Conservation (phyloP, 805 yeast genomes). For the Cyberlindnera euphorbiae region DNA sequence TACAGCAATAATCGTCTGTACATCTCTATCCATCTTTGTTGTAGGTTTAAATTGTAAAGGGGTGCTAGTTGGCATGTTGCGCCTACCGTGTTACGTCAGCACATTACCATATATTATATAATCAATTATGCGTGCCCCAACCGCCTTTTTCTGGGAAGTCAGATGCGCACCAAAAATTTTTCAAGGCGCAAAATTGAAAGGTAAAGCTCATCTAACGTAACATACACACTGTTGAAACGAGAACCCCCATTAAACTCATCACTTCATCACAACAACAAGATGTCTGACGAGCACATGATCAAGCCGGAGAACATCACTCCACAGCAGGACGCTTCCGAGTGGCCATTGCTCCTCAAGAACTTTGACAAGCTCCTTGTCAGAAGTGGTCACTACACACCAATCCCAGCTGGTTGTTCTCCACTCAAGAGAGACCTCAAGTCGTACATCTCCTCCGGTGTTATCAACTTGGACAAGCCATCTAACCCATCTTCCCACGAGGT, state of each 20-base stretch:
- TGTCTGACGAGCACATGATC: slow-evolving; percentile 72
- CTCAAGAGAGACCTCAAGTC: slow-evolving; percentile 88
- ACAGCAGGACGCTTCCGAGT: slow-evolving; percentile 80
- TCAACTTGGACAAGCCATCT: slow-evolving; percentile 95
- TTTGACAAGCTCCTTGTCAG: slow-evolving; percentile 92
- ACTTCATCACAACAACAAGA: slow-evolving; percentile 26
- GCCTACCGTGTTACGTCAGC: slow-evolving; percentile 6
- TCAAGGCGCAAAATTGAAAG: slow-evolving; percentile 9
- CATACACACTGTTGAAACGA: too few species aligned
- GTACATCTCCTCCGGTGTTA: slow-evolving; percentile 91
- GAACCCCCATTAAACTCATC: too few species aligned
- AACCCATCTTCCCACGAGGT: slow-evolving; percentile 99
- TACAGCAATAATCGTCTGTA: slow-evolving; percentile 1
- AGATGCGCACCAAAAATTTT: slow-evolving; percentile 15
- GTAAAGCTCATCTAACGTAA: slow-evolving; percentile 13
- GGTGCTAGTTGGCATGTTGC: not conserved
- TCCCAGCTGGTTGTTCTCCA: slow-evolving; percentile 93
- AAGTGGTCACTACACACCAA: slow-evolving; percentile 96
- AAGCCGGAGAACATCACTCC: slow-evolving; percentile 83
- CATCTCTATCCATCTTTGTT: not conserved
- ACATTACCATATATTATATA: not conserved
- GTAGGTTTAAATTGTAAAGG: not conserved
- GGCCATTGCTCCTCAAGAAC: slow-evolving; percentile 94
- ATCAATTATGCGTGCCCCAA: not conserved
- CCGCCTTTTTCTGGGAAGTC: not conserved